A percentile compares a stretch with the other conserved stretches of the same genome.
These are phyloP conservation scores for Fusarium nodosum DNA, from an alignment of 2,329 filamentous ascomycete genomes.

Conservation along the genomic window DNA sequence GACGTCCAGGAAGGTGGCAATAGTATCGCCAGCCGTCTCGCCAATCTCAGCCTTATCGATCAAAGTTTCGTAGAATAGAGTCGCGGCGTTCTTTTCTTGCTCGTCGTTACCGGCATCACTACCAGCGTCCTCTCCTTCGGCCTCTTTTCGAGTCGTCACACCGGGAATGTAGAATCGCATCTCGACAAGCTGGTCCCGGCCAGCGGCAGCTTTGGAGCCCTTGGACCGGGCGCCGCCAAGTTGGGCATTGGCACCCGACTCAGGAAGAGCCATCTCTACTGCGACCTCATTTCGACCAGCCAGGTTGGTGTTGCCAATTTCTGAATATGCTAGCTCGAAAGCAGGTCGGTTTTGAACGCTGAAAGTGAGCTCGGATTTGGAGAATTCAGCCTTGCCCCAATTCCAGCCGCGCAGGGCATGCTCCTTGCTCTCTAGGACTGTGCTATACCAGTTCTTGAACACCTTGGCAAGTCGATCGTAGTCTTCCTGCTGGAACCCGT, in stretches of 20 bases:
- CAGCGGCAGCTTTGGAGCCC: conserved; percentile 90
- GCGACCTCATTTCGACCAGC: conserved; percentile 98
- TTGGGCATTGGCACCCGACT: conserved; percentile 79
- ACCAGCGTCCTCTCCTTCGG: conserved; percentile 76
- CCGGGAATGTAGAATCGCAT: conserved; percentile 99
- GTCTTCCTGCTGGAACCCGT: conserved; percentile 96
- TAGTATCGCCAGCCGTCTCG: conserved; percentile 98
- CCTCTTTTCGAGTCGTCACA: conserved; percentile 82
- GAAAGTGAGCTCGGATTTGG: conserved; percentile 94
- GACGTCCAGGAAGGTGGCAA: conserved; percentile 96
- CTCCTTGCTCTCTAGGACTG: conserved; percentile 91
- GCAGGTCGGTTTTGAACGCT: conserved; percentile 97
- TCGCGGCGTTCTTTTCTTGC: conserved; percentile 93
- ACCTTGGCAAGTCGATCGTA: conserved; percentile 90
- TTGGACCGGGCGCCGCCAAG: conserved; percentile 80
- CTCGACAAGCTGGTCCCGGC: conserved; percentile 93
- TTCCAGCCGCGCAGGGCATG: conserved; percentile 98
- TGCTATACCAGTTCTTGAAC: conserved; percentile 98
- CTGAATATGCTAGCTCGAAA: conserved; percentile 96
- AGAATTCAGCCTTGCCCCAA: conserved; percentile 98
- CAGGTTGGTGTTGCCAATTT: conserved; percentile 97
- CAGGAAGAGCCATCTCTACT: conserved; percentile 89
- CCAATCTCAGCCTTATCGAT: conserved; percentile 99
- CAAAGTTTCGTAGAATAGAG: conserved; percentile 96
- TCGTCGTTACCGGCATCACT: conserved; percentile 64